phyloP scores from a whole-genome alignment of 257 asterid species.

The Nicotiana tomentosiformis region DNA sequence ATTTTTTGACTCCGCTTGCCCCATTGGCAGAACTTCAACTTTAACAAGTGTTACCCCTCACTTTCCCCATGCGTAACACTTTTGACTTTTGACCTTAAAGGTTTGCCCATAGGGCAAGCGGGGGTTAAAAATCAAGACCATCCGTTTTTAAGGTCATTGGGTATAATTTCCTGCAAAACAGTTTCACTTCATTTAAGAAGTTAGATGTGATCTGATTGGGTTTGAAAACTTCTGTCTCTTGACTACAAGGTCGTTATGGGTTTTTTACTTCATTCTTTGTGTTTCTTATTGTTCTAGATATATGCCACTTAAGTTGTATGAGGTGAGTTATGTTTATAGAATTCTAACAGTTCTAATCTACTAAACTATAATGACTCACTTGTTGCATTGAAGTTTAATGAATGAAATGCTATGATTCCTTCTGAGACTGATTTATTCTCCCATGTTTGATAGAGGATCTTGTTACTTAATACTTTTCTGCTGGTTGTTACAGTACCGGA shows the following conservation, averaged over 20 bases:
- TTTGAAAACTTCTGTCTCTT: background rate
- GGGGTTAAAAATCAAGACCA: too few relatives aligned
- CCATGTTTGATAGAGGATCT: background rate
- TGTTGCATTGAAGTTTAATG: background rate
- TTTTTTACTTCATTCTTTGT: background rate
- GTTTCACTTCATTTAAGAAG: background rate
- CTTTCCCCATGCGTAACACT: too few relatives aligned
- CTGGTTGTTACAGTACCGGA: conserved; percentile 8
- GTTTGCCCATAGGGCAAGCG: too few relatives aligned
- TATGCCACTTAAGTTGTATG: background rate
- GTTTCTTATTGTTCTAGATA: background rate
- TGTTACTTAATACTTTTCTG: background rate
- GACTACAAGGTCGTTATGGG: background rate
- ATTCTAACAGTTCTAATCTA: background rate
- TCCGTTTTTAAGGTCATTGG: too few relatives aligned
- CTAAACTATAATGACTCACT: background rate
- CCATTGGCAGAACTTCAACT: too few relatives aligned
- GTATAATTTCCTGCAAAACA: too few relatives aligned
- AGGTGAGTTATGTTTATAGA: background rate
- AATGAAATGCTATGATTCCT: background rate
- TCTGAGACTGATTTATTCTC: too few relatives aligned
- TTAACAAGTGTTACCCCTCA: too few relatives aligned
- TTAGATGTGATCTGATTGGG: background rate
- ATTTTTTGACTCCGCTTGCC: too few relatives aligned
- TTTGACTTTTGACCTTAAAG: too few relatives aligned